Conservation (phyloP, 176 grass and related monocot genomes). For the Musa troglodytarum region DNA sequence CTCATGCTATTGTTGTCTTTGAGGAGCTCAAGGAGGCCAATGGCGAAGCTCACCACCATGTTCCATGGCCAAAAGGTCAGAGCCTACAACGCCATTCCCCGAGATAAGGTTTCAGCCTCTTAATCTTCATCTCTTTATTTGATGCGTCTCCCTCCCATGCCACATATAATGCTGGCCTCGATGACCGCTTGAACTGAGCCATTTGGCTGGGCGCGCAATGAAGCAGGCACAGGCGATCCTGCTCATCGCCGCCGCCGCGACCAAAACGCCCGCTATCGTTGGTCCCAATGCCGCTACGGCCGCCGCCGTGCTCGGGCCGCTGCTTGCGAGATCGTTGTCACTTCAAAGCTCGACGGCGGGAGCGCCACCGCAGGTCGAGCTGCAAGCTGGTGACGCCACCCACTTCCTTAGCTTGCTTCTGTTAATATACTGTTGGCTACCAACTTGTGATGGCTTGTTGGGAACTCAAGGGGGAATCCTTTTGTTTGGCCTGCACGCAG, state of each 20-base stretch:
- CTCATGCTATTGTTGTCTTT: too few species aligned
- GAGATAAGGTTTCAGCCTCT: conserved; percentile 47
- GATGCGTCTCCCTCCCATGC: neutral
- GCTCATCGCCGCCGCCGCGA: conserved; percentile 67
- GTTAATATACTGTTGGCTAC: conserved; percentile 55
- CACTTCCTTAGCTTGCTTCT: conserved; percentile 39
- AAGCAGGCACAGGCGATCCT: conserved; percentile 78
- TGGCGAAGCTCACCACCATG: too few species aligned
- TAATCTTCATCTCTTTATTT: neutral
- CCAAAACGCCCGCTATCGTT: neutral
- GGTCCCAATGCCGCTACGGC: conserved; percentile 1
- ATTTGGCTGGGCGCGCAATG: neutral
- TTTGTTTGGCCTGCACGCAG: conserved; percentile 28
- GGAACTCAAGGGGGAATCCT: neutral
- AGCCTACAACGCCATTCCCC: conserved; percentile 62
- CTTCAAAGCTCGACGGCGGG: conserved; percentile 24
- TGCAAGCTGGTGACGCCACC: neutral
- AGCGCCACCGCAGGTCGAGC: conserved; percentile 38
- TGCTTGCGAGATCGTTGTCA: conserved; percentile 54
- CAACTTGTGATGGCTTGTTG: conserved; percentile 40
- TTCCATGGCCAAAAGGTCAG: conserved; percentile 63
- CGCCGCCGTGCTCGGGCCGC: conserved; percentile 26
- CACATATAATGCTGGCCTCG: neutral
- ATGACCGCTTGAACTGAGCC: neutral
- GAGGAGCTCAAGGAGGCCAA: too few species aligned